A percentile compares a stretch with the other conserved stretches of the same genome.
Conservation (phyloP, 2,329 filamentous ascomycete species). For the Nigrospora oryzae region DNA sequence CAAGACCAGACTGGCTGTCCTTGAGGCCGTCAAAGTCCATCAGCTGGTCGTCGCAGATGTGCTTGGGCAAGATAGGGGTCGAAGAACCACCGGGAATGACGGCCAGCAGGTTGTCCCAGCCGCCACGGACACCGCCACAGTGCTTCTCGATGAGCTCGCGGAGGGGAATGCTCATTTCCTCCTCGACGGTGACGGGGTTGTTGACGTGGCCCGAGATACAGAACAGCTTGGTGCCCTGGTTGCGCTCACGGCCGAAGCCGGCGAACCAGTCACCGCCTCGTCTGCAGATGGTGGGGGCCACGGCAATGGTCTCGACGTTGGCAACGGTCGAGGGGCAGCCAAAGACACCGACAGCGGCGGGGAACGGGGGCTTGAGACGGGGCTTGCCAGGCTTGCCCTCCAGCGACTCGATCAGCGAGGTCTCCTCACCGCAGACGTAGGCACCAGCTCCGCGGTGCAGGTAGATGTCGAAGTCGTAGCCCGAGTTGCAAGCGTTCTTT, state of each 20-base stretch:
- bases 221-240: conserved; percentile 95
- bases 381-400: conserved; percentile 99
- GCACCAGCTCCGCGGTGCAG: conserved; percentile 94
- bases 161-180: conserved; percentile 98
- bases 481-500: conserved; percentile 94
- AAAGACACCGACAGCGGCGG: conserved; percentile 92
- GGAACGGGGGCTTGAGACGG: conserved; percentile 96
- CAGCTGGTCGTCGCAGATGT: conserved; percentile 83
- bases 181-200: conserved; percentile 95
- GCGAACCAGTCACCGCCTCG: conserved; percentile 92
- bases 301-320: conserved; percentile 95
- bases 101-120: conserved; percentile 95
- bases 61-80: conserved; percentile 88
- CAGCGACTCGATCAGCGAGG: conserved; percentile 92
- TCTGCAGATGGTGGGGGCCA: conserved; percentile 90
- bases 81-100: conserved; percentile 95
- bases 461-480: conserved; percentile 97
- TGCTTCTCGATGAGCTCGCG: conserved; percentile 96
- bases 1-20: conserved; percentile 93
- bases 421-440: conserved; percentile 98
- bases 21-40: conserved; percentile 99
- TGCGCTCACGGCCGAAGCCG: conserved; percentile 87
- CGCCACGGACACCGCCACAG: conserved; percentile 91
- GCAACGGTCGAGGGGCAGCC: conserved; percentile 96
- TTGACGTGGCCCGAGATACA: conserved; percentile 99